Conservation (phyloP, 306 rosid species). For the Inga oerstediana region DNA sequence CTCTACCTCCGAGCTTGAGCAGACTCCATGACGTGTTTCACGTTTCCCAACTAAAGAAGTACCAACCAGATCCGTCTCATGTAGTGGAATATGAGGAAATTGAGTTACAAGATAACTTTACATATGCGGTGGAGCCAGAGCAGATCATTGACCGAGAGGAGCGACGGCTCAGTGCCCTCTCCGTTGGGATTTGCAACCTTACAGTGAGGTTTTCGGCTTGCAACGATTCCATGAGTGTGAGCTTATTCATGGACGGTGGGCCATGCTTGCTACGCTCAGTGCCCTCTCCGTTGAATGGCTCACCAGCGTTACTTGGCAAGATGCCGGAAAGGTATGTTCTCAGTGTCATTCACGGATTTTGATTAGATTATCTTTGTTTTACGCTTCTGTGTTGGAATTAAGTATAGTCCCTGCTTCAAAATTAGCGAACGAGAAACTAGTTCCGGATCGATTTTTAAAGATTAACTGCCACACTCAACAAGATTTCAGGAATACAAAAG, state of each 20-base stretch:
- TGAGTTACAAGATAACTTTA: too few species aligned
- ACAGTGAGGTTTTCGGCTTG: constrained; percentile 81
- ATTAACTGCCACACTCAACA: background rate
- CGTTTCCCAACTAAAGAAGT: too few species aligned
- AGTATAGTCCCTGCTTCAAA: background rate
- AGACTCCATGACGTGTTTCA: too few species aligned
- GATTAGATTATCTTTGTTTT: background rate
- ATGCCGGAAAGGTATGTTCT: constrained; percentile 83
- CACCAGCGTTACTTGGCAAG: constrained; percentile 89
- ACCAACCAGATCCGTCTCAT: too few species aligned
- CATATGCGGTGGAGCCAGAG: too few species aligned
- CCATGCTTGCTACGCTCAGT: constrained; percentile 94
- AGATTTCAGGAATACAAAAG: background rate
- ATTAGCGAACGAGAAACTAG: background rate
- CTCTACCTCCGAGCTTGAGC: too few species aligned
- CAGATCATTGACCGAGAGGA: too few species aligned
- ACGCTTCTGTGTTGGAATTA: background rate
- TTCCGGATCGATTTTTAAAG: background rate
- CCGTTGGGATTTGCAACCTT: too few species aligned
- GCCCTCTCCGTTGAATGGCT: constrained; percentile 83
- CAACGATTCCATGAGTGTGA: constrained; percentile 96
- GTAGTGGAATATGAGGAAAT: too few species aligned
- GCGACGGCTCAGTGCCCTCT: too few species aligned
- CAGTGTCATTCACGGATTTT: background rate
- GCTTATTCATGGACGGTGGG: constrained; percentile 96